Conservation (phyloP, 129 eudicot genomes). For the Oenanthe sinensis region DNA sequence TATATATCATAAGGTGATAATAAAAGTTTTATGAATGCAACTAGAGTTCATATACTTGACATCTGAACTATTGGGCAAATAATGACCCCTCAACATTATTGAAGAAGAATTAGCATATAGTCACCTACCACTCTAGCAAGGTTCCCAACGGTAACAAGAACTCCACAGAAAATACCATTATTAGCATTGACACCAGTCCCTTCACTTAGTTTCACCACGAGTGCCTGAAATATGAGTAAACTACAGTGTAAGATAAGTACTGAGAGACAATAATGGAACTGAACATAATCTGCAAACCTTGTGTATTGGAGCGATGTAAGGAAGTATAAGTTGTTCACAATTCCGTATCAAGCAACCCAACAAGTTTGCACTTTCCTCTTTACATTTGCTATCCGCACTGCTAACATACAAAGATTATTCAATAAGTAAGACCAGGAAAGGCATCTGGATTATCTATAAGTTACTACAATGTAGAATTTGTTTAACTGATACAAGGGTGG, state of each 20-base stretch:
- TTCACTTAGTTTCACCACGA: conserved; percentile 75
- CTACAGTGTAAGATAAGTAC: conserved; percentile 10
- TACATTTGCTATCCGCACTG: conserved; percentile 92
- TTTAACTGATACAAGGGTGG: conserved; percentile 6
- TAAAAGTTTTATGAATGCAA: neutral
- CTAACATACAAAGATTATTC: conserved; percentile 10
- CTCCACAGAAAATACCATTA: conserved; percentile 83
- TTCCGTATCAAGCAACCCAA: conserved; percentile 94
- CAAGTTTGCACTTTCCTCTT: conserved; percentile 95
- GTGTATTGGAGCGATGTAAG: conserved; percentile 91
- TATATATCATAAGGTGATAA: neutral
- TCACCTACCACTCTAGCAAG: conserved; percentile 90
- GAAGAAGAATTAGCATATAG: neutral
- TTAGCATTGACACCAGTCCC: conserved; percentile 87
- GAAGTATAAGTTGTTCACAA: conserved; percentile 87
- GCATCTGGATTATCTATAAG: neutral
- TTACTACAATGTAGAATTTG: neutral
- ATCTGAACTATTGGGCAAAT: neutral
- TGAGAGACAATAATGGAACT: neutral
- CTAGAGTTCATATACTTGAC: neutral
- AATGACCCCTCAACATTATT: neutral
- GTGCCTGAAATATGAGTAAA: conserved; percentile 49
- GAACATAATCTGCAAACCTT: conserved; percentile 39
- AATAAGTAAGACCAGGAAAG: neutral
- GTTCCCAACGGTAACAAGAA: conserved; percentile 92